A percentile compares a stretch with the other conserved stretches of the same genome.
Conservation (phyloP, 179 eudicot genomes). For the Beta macrorhiza region DNA sequence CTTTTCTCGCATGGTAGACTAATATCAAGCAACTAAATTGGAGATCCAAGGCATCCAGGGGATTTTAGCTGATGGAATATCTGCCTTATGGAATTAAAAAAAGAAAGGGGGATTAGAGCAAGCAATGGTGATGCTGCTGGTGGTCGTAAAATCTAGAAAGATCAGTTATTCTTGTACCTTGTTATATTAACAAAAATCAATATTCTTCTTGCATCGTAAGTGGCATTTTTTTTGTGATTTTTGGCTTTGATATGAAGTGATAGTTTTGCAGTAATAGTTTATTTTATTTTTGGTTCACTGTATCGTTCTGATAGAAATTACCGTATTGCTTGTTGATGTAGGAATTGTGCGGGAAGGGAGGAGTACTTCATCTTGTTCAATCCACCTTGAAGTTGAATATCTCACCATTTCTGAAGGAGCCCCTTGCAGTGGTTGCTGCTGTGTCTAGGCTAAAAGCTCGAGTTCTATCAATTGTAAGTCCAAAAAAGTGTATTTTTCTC, state of each 20-base stretch:
- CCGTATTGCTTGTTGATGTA: slow-evolving; percentile 37
- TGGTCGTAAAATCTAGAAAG: background rate
- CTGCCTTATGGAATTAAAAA: background rate
- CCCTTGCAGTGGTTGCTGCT: slow-evolving; percentile 55
- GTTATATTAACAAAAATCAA: background rate
- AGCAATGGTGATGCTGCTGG: background rate
- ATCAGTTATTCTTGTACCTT: background rate
- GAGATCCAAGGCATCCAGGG: background rate
- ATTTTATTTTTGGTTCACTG: background rate
- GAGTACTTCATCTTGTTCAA: slow-evolving; percentile 69
- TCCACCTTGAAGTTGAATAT: slow-evolving; percentile 57
- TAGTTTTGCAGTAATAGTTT: background rate
- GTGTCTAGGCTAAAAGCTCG: slow-evolving; percentile 78
- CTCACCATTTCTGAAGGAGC: slow-evolving; percentile 37
- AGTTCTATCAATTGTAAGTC: slow-evolving; percentile 79
- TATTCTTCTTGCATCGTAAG: background rate
- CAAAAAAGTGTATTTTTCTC: slow-evolving; percentile 4
- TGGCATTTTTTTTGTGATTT: background rate
- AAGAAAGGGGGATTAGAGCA: background rate
- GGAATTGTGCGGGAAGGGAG: slow-evolving; percentile 84
- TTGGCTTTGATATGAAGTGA: slow-evolving; percentile 1
- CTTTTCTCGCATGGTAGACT: background rate
- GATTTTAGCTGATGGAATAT: background rate
- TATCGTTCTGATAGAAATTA: background rate
- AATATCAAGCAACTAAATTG: background rate